A percentile compares a stretch with the other conserved stretches of the same genome.
These are phyloP conservation scores for Aspergillus calidoustus DNA, from an alignment of 2,329 filamentous ascomycete genomes.

Conservation along the genomic window DNA sequence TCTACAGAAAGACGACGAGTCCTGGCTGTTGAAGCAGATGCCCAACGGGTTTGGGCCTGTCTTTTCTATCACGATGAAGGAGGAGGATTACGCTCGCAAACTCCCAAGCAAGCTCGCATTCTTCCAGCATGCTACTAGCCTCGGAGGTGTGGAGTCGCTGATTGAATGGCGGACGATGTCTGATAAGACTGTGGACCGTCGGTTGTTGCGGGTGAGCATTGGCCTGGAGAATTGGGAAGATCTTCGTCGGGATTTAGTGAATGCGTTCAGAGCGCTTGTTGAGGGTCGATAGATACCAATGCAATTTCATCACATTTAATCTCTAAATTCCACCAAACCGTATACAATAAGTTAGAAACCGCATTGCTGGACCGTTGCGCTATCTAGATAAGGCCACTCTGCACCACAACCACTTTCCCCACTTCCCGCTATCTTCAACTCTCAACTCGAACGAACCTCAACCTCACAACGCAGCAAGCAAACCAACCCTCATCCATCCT, in stretches of 20 bases:
- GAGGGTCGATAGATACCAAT: constrained; percentile 13
- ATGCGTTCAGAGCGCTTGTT: constrained; percentile 65
- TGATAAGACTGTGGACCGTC: constrained; percentile 72
- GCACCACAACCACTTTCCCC: neutral
- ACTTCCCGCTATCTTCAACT: neutral
- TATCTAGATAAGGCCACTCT: neutral
- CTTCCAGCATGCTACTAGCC: constrained; percentile 92
- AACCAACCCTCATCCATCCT: too few relatives aligned
- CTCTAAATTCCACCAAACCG: neutral
- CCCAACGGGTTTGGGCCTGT: constrained; percentile 87
- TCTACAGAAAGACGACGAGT: constrained; percentile 69
- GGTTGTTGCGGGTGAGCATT: constrained; percentile 78
- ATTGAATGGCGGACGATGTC: constrained; percentile 97
- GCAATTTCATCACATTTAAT: neutral
- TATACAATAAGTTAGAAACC: too few relatives aligned
- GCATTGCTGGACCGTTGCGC: neutral
- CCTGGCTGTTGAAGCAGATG: constrained; percentile 88
- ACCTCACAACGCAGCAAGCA: neutral
- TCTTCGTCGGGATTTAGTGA: constrained; percentile 73
- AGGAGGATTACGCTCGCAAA: constrained; percentile 63
- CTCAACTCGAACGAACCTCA: neutral
- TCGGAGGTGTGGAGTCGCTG: constrained; percentile 92
- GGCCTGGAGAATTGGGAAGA: constrained; percentile 89
- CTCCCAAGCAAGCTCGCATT: constrained; percentile 78
- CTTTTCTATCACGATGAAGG: constrained; percentile 73